phyloP scores from a whole-genome alignment of 306 rosid genomes.

The Quercus mongolica region DNA sequence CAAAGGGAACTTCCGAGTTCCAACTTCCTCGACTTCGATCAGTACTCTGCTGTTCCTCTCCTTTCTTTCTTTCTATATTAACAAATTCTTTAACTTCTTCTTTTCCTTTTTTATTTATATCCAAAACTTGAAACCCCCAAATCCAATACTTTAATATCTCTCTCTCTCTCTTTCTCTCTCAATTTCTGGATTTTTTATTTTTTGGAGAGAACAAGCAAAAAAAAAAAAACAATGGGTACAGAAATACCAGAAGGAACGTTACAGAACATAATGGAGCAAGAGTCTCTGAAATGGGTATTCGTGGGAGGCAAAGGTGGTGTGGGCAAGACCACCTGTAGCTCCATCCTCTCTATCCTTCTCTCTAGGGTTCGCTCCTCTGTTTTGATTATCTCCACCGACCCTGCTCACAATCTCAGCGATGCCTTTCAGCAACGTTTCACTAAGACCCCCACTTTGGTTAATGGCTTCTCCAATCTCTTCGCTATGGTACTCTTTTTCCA shows the following conservation, averaged over 20 bases:
- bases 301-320: conserved; percentile 99
- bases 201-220: neutral
- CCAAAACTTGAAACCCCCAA: no score
- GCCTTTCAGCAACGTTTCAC: conserved; percentile 96
- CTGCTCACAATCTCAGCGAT: conserved; percentile 98
- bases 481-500: conserved; percentile 61
- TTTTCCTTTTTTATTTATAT: no score
- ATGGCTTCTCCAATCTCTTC: conserved; percentile 86
- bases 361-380: conserved; percentile 80
- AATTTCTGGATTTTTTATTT: neutral
- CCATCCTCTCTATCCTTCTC: conserved; percentile 83
- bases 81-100: neutral
- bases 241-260: conserved; percentile 63
- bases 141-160: no score
- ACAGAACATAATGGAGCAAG: conserved; percentile 80
- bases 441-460: conserved; percentile 81
- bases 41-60: neutral
- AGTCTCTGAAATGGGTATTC: conserved; percentile 88
- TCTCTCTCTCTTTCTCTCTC: neutral
- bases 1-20: neutral
- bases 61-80: no score
- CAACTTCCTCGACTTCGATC: neutral
- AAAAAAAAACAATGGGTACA: conserved; percentile 25
- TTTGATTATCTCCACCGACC: conserved; percentile 94
- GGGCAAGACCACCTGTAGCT: conserved; percentile 93